These are phyloP conservation scores for Potentilla sterilis DNA, from an alignment of 306 rosid species.

Conservation along the genomic window DNA sequence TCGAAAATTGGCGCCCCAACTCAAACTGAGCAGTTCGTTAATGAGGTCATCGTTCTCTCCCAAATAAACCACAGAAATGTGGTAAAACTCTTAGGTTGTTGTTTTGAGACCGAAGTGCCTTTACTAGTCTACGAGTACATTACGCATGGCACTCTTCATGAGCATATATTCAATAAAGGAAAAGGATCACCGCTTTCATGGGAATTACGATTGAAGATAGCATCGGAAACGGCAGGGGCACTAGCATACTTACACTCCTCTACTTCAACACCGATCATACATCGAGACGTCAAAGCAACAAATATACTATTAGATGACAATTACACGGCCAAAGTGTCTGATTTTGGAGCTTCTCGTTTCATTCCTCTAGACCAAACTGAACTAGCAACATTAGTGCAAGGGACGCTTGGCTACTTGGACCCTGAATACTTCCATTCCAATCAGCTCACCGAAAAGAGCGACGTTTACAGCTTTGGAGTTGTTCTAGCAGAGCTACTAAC, in stretches of 20 bases:
- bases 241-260: conserved; percentile 26
- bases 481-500: neutral
- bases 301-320: conserved; percentile 26
- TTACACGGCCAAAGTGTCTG: neutral
- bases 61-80: conserved; percentile 29
- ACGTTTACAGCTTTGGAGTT: conserved; percentile 16
- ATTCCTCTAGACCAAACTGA: conserved; percentile 5
- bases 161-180: conserved; percentile 1
- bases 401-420: neutral
- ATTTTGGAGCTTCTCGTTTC: conserved; percentile 12
- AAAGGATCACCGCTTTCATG: conserved; percentile 1
- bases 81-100: conserved; percentile 28
- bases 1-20: conserved; percentile 3
- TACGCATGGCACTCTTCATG: conserved; percentile 17
- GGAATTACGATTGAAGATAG: conserved; percentile 26
- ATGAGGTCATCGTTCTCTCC: conserved; percentile 27
- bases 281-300: conserved; percentile 17
- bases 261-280: conserved; percentile 1
- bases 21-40: conserved; percentile 18
- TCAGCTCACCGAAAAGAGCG: conserved; percentile 7
- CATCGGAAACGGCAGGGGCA: conserved; percentile 22
- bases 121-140: conserved; percentile 20
- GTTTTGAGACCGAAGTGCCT: conserved; percentile 27
- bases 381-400: neutral
- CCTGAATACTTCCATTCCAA: conserved; percentile 14